Base-by-base conservation (phyloP, 2,329 filamentous ascomycete genomes). In the Cladosporium halotolerans region DNA sequence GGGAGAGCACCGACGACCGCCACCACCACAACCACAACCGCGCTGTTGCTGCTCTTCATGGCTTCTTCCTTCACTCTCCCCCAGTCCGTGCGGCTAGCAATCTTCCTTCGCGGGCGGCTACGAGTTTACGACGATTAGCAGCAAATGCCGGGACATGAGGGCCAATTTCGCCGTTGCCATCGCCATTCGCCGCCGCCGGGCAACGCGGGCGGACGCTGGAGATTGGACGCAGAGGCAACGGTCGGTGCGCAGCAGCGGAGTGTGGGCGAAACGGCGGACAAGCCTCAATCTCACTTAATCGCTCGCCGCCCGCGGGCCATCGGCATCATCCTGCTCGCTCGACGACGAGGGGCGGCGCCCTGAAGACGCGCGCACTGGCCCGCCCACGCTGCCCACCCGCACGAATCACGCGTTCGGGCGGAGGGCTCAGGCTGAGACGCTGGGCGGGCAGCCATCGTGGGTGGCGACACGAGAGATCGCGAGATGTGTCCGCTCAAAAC, bases 201-300 rank as follows among this genome's bases (percentile, higher is more conserved):
- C 39, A 50, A 31, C 38, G 19, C 23, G 19, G 16, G 16, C 33
- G 14, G 9, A 19, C 23, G 40, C 40, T 43, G 40, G 48, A 51
- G 34, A 51, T 51, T 51, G 40, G 48, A 13, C 39, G 32, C 16
- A 51, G 47, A 50, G 4, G 48, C 48, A 51, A 51, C 48, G 48
- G 48, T 39, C 47, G 32, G 38, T 39, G 10, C 36, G 38, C 39
- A 33, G 40, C 32, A 33, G 13, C 41, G 18, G 23, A 32, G 16
- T 51, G 48, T 42, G 48, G 48, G 48, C 42, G 48, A 51, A 51
- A 51, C 48, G 48, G 38, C 48, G 48, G 28, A 36, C 32, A 44
- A 38, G 48, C 48, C 48, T 42, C 39, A 51, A 51, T 51, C 23
- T 28, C 23, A 28, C 23, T 28, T 28, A 28, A 28, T 28, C 19